phyloP scores from a whole-genome alignment of 2,329 filamentous ascomycete genomes.

The Periglandula ipomoeae region DNA sequence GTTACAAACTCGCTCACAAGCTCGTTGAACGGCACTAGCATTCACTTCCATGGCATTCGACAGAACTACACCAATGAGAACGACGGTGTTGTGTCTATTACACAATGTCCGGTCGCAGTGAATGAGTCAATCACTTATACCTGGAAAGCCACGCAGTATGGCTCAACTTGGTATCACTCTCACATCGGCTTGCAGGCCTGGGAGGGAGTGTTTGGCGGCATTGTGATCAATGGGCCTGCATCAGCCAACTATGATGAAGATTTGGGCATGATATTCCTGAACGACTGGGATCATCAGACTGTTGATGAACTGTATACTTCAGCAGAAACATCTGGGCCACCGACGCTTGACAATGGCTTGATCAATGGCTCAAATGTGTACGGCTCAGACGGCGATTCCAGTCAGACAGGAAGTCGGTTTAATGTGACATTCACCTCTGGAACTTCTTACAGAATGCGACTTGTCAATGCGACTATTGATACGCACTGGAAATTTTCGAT shows the following conservation, averaged over 20 bases:
- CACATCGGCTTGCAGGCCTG: conserved; percentile 41
- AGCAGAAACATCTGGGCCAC: too few species aligned
- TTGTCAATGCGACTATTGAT: too few species aligned
- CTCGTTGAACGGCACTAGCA: conserved; percentile 45
- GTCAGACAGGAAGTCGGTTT: too few species aligned
- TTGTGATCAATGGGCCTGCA: conserved; percentile 53
- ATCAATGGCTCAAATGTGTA: too few species aligned
- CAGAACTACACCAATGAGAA: conserved; percentile 44
- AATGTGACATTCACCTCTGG: too few species aligned
- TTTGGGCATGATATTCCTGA: conserved; percentile 47
- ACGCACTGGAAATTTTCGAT: too few species aligned
- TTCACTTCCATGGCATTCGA: conserved; percentile 56
- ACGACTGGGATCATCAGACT: too few species aligned
- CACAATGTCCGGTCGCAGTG: conserved; percentile 41
- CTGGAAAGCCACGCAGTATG: conserved; percentile 46
- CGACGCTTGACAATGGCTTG: too few species aligned
- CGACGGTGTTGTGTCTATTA: conserved; percentile 46
- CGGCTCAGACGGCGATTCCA: too few species aligned
- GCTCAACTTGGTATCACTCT: conserved; percentile 51
- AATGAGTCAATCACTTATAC: conserved; percentile 45
- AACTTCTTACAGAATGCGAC: too few species aligned
- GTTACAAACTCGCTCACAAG: conserved; percentile 40
- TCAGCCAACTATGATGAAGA: conserved; percentile 54
- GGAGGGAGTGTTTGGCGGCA: conserved; percentile 50
- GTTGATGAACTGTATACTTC: too few species aligned